phyloP scores from a whole-genome alignment of 148 eudicot species.

The Arctostaphylos glauca region DNA sequence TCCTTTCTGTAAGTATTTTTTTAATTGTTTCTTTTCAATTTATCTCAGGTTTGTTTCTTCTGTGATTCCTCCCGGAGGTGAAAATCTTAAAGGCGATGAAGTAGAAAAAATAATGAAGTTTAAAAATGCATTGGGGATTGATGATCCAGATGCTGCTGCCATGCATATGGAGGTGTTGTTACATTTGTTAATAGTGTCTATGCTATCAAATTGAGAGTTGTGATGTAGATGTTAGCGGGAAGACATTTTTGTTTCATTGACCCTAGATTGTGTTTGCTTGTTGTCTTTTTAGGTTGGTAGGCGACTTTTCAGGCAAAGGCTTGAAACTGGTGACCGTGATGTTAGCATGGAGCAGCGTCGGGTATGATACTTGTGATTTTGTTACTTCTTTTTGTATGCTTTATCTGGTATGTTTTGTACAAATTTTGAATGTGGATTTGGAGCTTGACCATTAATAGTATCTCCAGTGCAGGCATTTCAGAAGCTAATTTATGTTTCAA shows the following conservation, averaged over 20 bases:
- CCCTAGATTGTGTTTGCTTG: conserved; percentile 6
- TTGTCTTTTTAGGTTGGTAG: conserved; percentile 68
- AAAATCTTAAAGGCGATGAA: conserved; percentile 87
- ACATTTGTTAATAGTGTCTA: neutral
- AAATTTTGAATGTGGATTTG: conserved; percentile 18
- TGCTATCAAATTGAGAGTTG: neutral
- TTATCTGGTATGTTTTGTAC: neutral
- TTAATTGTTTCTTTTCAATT: neutral
- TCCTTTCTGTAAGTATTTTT: neutral
- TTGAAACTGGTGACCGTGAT: conserved; percentile 95
- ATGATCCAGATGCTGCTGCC: conserved; percentile 98
- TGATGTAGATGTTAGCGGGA: neutral
- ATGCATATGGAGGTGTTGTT: conserved; percentile 88
- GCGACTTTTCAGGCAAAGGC: conserved; percentile 81
- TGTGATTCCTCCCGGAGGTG: conserved; percentile 70
- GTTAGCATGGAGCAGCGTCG: conserved; percentile 80
- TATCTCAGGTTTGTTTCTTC: conserved; percentile 63
- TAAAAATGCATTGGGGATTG: conserved; percentile 81
- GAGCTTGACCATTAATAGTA: conserved; percentile 52
- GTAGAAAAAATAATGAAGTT: conserved; percentile 69
- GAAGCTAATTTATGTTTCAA: conserved; percentile 94
- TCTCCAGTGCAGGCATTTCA: conserved; percentile 95
- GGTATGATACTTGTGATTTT: conserved; percentile 44
- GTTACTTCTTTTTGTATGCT: neutral
- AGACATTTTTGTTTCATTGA: neutral